Conservation (phyloP, 306 rosid species). For the Inga oerstediana region DNA sequence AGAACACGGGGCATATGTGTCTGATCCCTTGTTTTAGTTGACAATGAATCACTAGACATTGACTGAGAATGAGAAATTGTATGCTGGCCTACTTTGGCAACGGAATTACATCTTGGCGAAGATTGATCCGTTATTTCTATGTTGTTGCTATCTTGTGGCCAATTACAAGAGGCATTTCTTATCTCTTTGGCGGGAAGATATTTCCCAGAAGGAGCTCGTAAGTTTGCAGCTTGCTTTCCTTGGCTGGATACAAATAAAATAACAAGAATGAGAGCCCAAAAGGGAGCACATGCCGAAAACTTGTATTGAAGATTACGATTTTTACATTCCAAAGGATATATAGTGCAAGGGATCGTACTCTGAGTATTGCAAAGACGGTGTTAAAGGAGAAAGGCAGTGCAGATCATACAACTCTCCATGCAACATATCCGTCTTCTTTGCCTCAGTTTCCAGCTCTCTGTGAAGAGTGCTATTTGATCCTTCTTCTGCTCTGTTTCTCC, state of each 20-base stretch:
- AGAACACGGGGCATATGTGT: conserved; percentile 22
- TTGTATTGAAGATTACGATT: neutral
- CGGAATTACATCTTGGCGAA: conserved; percentile 30
- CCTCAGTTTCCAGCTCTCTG: conserved; percentile 38
- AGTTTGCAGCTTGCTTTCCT: conserved; percentile 42
- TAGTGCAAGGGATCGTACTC: conserved; percentile 39
- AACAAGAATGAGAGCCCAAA: conserved; percentile 11
- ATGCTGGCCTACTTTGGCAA: conserved; percentile 8
- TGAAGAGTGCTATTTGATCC: conserved; percentile 27
- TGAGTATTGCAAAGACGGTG: conserved; percentile 47
- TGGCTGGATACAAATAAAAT: conserved; percentile 22
- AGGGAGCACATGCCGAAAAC: neutral
- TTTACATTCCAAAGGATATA: neutral
- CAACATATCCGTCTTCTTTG: conserved; percentile 28
- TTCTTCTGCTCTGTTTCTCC: conserved; percentile 9
- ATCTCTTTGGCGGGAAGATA: neutral
- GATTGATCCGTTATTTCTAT: conserved; percentile 13
- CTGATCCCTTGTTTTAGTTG: conserved; percentile 34
- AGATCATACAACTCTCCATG: conserved; percentile 24
- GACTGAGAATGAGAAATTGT: conserved; percentile 34
- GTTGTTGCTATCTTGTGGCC: conserved; percentile 36
- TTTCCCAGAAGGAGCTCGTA: conserved; percentile 37
- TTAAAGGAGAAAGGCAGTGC: conserved; percentile 41
- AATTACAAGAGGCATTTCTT: conserved; percentile 20
- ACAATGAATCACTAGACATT: conserved; percentile 23